A percentile compares a stretch with the other conserved stretches of the same genome.
phyloP scores from a whole-genome alignment of 2,329 filamentous ascomycete species.

The Colletotrichum sp. region DNA sequence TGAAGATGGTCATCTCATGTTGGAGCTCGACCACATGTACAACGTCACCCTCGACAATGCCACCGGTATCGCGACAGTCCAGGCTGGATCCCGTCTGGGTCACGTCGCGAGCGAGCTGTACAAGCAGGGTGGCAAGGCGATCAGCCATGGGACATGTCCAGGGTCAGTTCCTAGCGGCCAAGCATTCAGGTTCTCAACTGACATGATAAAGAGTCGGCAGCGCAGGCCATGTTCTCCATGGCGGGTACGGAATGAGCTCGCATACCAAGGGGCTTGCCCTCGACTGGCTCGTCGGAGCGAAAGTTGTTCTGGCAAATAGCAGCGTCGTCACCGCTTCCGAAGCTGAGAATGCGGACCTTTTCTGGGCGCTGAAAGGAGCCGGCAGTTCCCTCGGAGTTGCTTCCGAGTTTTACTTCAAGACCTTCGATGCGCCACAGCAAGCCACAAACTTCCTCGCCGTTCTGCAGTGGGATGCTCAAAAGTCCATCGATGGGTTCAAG shows the following conservation, averaged over 20 bases:
- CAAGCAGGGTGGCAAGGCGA: conserved; percentile 35
- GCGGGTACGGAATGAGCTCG: conserved; percentile 33
- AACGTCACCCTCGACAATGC: conserved; percentile 32
- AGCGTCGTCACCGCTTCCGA: conserved; percentile 32
- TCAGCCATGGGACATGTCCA: conserved; percentile 50
- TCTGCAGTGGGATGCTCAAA: conserved; percentile 5
- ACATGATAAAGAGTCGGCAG: conserved; percentile 40
- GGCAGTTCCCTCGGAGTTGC: conserved; percentile 46
- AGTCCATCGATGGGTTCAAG: background rate
- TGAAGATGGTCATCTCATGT: conserved; percentile 42
- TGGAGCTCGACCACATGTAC: conserved; percentile 45
- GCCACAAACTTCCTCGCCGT: conserved; percentile 32
- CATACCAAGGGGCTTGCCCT: conserved; percentile 31
- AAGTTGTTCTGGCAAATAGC: conserved; percentile 39
- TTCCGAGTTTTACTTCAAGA: conserved; percentile 40
- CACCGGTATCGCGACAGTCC: conserved; percentile 38
- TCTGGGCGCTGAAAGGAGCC: conserved; percentile 46
- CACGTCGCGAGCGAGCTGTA: conserved; percentile 43
- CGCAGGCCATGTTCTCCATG: conserved; percentile 51
- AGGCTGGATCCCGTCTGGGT: conserved; percentile 46
- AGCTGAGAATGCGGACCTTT: conserved; percentile 40
- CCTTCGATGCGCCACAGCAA: conserved; percentile 36
- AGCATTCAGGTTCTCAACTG: background rate
- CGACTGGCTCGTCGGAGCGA: conserved; percentile 38
- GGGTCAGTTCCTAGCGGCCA: conserved; percentile 5